Conservation (phyloP, 108 stramenopile species). For the Craspedostauros australis region DNA sequence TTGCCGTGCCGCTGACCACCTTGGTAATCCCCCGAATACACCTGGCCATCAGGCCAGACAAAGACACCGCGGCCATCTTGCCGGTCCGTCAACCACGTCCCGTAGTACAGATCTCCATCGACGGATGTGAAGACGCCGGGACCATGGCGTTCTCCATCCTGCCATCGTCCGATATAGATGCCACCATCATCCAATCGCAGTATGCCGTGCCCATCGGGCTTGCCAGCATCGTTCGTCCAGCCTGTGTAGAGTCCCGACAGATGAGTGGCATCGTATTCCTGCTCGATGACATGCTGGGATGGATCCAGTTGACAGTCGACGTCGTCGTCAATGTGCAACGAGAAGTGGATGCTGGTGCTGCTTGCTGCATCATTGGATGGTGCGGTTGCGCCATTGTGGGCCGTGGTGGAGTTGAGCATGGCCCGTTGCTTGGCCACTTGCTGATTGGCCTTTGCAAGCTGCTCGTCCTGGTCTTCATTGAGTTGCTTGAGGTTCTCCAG, state of each 20-base stretch:
- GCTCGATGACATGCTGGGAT: conserved; percentile 20
- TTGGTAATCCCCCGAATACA: conserved; percentile 35
- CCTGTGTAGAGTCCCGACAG: conserved; percentile 39
- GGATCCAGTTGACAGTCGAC: not conserved
- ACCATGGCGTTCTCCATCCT: conserved; percentile 24
- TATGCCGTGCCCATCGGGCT: conserved; percentile 37
- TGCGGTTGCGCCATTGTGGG: not conserved
- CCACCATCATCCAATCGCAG: conserved; percentile 35
- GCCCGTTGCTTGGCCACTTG: conserved; percentile 4
- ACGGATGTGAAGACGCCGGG: conserved; percentile 32
- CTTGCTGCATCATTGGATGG: not conserved
- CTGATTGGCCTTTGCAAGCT: conserved; percentile 6
- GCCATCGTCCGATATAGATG: conserved; percentile 38
- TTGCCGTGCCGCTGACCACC: conserved; percentile 30
- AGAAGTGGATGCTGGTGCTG: not conserved
- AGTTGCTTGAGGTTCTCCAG: not conserved
- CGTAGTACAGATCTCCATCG: conserved; percentile 39
- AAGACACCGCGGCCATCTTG: conserved; percentile 31
- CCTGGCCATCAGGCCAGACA: conserved; percentile 33
- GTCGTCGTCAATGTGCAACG: not conserved
- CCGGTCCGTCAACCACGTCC: conserved; percentile 18
- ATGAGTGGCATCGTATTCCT: conserved; percentile 6
- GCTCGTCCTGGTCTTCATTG: conserved; percentile 1
- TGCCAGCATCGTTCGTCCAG: conserved; percentile 20
- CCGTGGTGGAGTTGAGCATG: not conserved